Percentiles rank a stretch among this genome's conserved stretches.
Evolutionary conservation across 2,329 filamentous ascomycete genomes (phyloP).

Genomic region (Sporothrix brunneoviolacea): DNA sequence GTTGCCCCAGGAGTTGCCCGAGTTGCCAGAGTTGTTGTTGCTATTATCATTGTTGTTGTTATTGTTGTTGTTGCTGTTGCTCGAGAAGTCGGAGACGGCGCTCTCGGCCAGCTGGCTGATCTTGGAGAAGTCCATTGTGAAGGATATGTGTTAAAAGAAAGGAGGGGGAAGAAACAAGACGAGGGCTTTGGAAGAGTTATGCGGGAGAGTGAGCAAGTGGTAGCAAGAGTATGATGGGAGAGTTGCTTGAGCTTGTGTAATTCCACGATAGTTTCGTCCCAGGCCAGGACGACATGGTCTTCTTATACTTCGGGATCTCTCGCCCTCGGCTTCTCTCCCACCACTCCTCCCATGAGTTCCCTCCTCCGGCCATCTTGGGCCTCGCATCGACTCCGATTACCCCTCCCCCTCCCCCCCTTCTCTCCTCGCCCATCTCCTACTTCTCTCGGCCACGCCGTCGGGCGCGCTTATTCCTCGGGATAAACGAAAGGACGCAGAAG

Average conservation of each 20-base stretch:
- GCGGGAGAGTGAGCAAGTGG: no score
- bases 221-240: no score
- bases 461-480: not conserved
- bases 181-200: not conserved
- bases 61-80: slow-evolving; percentile 13
- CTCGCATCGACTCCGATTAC: not conserved
- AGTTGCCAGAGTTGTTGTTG: slow-evolving; percentile 10
- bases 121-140: slow-evolving; percentile 24
- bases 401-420: not conserved
- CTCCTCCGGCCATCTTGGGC: not conserved
- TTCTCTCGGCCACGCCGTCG: slow-evolving; percentile 8
- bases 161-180: not conserved
- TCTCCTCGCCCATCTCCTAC: not conserved
- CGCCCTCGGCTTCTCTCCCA: not conserved
- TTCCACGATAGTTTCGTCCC: not conserved
- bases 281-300: not conserved
- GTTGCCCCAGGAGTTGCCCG: slow-evolving; percentile 15
- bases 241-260: not conserved
- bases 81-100: slow-evolving; percentile 18
- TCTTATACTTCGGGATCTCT: slow-evolving; percentile 5
- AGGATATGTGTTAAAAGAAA: not conserved
- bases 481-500: not conserved
- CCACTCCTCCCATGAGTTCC: not conserved
- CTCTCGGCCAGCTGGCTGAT: slow-evolving; percentile 20
- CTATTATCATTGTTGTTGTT: slow-evolving; percentile 14